phyloP scores from a whole-genome alignment of 73 alveolate species.

The Tetrahymena thermophila region DNA sequence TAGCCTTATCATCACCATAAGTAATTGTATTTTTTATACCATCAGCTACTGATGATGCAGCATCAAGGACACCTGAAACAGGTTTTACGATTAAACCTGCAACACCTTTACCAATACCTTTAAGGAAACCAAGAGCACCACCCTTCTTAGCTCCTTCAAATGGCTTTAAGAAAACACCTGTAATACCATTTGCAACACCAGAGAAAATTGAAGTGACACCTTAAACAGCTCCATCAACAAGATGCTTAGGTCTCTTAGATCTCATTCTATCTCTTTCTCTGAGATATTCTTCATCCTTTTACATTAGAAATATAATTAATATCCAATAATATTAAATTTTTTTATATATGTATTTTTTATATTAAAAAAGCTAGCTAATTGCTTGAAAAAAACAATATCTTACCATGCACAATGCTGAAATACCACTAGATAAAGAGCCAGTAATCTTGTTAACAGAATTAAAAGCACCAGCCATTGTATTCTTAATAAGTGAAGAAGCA shows the following conservation, averaged over 20 bases:
- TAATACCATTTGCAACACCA: slow-evolving; percentile 79
- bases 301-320: background rate
- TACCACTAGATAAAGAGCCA: slow-evolving; percentile 82
- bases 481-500: slow-evolving; percentile 77
- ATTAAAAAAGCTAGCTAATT: too few species aligned
- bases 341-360: too few species aligned
- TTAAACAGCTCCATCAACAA: slow-evolving; percentile 81
- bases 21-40: slow-evolving; percentile 85
- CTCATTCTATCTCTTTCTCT: slow-evolving; percentile 72
- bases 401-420: slow-evolving; percentile 63
- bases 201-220: slow-evolving; percentile 69
- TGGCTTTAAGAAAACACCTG: slow-evolving; percentile 91
- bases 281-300: slow-evolving; percentile 74
- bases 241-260: slow-evolving; percentile 85
- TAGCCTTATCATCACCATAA: slow-evolving; percentile 50
- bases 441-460: slow-evolving; percentile 85
- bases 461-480: slow-evolving; percentile 92
- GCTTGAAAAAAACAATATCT: background rate
- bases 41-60: slow-evolving; percentile 89
- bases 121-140: slow-evolving; percentile 84
- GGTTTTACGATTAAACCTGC: slow-evolving; percentile 96
- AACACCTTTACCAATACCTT: slow-evolving; percentile 89
- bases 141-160: slow-evolving; percentile 78
- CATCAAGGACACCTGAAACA: slow-evolving; percentile 93
- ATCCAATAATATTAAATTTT: background rate